phyloP scores from a whole-genome alignment of 331 rosid genomes.

The Quercus tomentella region DNA sequence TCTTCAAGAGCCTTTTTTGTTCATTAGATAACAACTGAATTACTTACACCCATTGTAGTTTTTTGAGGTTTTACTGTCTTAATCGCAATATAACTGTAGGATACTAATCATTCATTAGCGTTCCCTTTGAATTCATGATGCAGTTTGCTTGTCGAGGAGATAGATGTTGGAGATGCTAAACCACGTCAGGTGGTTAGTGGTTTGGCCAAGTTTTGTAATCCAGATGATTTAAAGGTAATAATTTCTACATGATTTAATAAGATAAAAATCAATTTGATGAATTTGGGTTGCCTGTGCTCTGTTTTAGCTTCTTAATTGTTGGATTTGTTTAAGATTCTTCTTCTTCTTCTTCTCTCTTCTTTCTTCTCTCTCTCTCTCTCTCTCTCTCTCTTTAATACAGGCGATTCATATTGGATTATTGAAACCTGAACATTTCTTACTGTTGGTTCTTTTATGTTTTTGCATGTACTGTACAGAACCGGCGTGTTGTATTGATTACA shows the following conservation, averaged over 20 bases:
- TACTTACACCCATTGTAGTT: background rate
- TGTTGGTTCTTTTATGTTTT: conserved; percentile 4
- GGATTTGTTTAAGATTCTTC: background rate
- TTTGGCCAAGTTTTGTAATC: conserved; percentile 76
- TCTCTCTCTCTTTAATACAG: background rate
- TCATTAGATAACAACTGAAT: background rate
- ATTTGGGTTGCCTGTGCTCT: background rate
- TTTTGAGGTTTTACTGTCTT: background rate
- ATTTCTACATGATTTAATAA: conserved; percentile 9
- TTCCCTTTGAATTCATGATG: conserved; percentile 2
- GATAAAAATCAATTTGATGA: conserved; percentile 9
- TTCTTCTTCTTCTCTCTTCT: too few species aligned
- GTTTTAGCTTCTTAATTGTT: background rate
- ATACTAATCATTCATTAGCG: background rate
- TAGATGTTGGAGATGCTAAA: conserved; percentile 85
- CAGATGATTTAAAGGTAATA: conserved; percentile 78
- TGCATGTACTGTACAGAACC: conserved; percentile 53
- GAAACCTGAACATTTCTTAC: background rate
- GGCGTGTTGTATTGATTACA: conserved; percentile 75
- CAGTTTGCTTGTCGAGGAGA: conserved; percentile 98
- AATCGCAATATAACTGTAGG: background rate
- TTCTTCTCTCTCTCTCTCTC: too few species aligned
- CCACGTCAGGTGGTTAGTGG: conserved; percentile 94
- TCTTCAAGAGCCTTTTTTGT: background rate
- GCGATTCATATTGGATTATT: background rate